phyloP scores from a whole-genome alignment of 2,329 filamentous ascomycete species.

The Taxawa tesnikishii region DNA sequence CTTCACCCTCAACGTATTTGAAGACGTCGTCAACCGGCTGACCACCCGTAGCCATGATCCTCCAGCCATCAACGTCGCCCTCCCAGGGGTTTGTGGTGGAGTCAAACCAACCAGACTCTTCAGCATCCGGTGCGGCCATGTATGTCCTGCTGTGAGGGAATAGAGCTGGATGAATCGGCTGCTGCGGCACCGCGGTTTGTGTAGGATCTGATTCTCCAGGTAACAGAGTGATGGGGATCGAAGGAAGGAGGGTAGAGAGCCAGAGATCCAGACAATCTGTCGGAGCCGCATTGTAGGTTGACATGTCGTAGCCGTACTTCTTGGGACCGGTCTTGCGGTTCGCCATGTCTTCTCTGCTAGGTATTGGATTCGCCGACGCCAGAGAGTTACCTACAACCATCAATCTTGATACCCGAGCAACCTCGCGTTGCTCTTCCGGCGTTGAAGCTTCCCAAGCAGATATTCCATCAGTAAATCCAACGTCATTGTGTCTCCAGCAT shows the following conservation, averaged over 20 bases:
- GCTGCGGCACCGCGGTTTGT: constrained; percentile 81
- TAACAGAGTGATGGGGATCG: constrained; percentile 77
- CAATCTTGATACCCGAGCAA: constrained; percentile 64
- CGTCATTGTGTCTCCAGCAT: constrained; percentile 60
- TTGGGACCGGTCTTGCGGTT: constrained; percentile 41
- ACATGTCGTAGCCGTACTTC: constrained; percentile 91
- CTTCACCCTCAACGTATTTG: constrained; percentile 72
- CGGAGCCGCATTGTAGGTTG: constrained; percentile 75
- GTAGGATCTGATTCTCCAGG: constrained; percentile 78
- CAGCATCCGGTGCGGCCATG: constrained; percentile 22
- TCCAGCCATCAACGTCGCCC: constrained; percentile 80
- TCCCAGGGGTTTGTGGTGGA: constrained; percentile 88
- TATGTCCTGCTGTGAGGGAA: constrained; percentile 68
- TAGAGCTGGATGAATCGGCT: constrained; percentile 85
- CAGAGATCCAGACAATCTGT: constrained; percentile 76
- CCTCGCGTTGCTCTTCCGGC: constrained; percentile 43
- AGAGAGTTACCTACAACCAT: constrained; percentile 91
- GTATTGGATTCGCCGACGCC: constrained; percentile 32
- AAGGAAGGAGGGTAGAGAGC: constrained; percentile 67
- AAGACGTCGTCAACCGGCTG: constrained; percentile 92
- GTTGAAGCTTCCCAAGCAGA: constrained; percentile 71
- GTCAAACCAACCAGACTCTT: constrained; percentile 63
- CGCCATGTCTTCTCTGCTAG: constrained; percentile 32
- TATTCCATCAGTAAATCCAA: constrained; percentile 75
- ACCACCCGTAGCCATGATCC: constrained; percentile 73